Base-by-base conservation (phyloP, 768 basidiomycete genomes). In the Tulasnella sp. region DNA sequence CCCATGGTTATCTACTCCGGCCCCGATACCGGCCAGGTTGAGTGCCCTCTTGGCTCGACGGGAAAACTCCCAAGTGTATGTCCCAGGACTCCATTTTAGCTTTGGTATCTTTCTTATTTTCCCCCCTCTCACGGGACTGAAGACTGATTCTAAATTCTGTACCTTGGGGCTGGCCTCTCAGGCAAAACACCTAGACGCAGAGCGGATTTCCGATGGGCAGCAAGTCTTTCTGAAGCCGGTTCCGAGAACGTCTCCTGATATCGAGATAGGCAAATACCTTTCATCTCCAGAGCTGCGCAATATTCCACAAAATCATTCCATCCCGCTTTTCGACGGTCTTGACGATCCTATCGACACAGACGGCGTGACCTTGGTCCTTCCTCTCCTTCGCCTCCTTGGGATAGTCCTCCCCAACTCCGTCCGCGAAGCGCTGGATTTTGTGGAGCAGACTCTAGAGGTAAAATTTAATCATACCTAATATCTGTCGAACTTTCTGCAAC, bases 1-100 rank as follows among this genome's bases (percentile, higher is more conserved):
- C 15, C 13, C 77, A 26, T 42, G 77, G 77, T 26, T 78, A 78
- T 44, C 26, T 51, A n/a, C 72, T 78, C 4, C 70, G 77, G 9
- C 77, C 77, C 48, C 77, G 77, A n/a, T 78, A 78, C 72, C 46
- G 51, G 29, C 77, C 77, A 26, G 77, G 73, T 15, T 78, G 77
- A 72, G 29, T 29, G 29, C 6, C 55, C 55, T n/a, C n/a, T 29
- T 57, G 55, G 55, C 55, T 6, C 16, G 16, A 44, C 44, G 1
- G 16, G 44, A 44, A 44, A 15, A 15, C 3, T 44, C 44, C 44
- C 44, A 44, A 44, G 44, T 44, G 0, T 3, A 44, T 10, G 15
- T 16, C 3, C 15, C 11, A 44, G 16, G 44, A 44, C 44, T 44
- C 44, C 16, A 18, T 44, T 44, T 1, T 3, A 44, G 1, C 44